Evolutionary conservation across 75 land plant species (phyloP), one percentile per base, ranked within the genome.

Genomic region (Pinus albicaulis): DNA sequence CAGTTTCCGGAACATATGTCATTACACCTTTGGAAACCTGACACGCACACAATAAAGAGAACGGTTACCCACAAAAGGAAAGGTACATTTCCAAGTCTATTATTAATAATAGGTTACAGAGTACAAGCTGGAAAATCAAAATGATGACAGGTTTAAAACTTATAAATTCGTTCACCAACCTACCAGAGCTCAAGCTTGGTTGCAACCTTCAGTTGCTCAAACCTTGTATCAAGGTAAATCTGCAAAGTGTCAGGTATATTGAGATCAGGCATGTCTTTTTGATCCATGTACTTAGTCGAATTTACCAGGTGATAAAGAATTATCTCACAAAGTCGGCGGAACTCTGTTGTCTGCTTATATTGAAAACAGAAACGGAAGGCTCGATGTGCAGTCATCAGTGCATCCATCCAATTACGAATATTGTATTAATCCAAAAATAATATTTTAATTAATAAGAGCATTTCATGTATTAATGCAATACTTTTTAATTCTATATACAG

Each of bases 121-220:
- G n/a, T n/a, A n/a, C n/a, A n/a, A n/a, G n/a, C n/a, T n/a, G n/a
- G n/a, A n/a, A n/a, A n/a, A n/a, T n/a, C n/a, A n/a, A n/a, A n/a
- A n/a, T n/a, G n/a, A n/a, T 1, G 60, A 48, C 53, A 48, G 2
- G 53, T 48, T 48, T 10, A 48, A 48, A 44, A 44, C 52, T 31
- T 31, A 31, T 31, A 31, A 10, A 12, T 48, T 48, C 53, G 53
- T 48, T 48, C 53, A 52, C 77, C 53, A 13, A 94, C 99, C 99
- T 96, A 98, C 99, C 99, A 96, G 28, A 96, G 89, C 65, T 88
- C 92, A 64, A 96, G 95, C 71, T 96, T 98, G 55, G 99, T 94
- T 77, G 98, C 99, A 56, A 90, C 81, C 82, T 96, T 96, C 20
- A 96, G 90, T 80, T 96, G 99, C 73, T 96, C 99, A 77, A 96